A percentile compares a stretch with the other conserved stretches of the same genome.
These are phyloP conservation scores for Schizophyllum amplum DNA, from an alignment of 1,284 basidiomycete species.

Conservation along the genomic window DNA sequence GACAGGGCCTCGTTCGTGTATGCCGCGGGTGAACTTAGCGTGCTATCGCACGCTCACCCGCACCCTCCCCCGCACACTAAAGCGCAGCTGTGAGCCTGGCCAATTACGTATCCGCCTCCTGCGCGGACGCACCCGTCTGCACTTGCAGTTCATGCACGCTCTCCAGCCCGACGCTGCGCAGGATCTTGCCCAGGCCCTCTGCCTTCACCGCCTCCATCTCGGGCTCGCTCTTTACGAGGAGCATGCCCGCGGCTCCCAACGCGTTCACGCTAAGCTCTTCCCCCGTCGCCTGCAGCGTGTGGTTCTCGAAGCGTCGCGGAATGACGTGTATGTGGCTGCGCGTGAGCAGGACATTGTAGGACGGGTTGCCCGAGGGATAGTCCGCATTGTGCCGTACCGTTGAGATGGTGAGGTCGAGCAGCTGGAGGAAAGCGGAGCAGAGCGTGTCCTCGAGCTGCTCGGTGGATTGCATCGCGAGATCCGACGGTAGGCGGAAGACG, in stretches of 20 bases:
- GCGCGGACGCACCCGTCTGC: not conserved
- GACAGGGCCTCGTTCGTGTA: too few species aligned
- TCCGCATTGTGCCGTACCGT: constrained; percentile 59
- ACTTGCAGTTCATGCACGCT: constrained; percentile 58
- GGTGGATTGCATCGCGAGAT: constrained; percentile 34
- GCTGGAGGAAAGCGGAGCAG: constrained; percentile 58
- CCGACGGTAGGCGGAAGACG: constrained; percentile 54
- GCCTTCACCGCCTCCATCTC: constrained; percentile 62
- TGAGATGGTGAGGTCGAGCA: constrained; percentile 74
- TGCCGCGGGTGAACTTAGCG: too few species aligned
- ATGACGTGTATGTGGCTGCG: constrained; percentile 78
- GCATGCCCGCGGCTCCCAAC: constrained; percentile 80
- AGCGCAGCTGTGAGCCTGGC: not conserved
- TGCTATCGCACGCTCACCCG: too few species aligned
- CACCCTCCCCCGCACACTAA: too few species aligned
- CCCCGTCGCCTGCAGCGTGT: constrained; percentile 41
- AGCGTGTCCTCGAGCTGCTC: constrained; percentile 48
- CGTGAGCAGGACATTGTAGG: constrained; percentile 82
- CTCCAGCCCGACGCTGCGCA: constrained; percentile 52
- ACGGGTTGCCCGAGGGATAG: constrained; percentile 54
- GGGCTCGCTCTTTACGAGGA: constrained; percentile 72
- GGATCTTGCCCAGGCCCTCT: constrained; percentile 51
- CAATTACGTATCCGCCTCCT: not conserved
- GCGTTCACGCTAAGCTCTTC: constrained; percentile 67
- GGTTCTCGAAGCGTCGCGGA: constrained; percentile 57